phyloP scores from a whole-genome alignment of 306 rosid genomes.

The Lotus japonicus region DNA sequence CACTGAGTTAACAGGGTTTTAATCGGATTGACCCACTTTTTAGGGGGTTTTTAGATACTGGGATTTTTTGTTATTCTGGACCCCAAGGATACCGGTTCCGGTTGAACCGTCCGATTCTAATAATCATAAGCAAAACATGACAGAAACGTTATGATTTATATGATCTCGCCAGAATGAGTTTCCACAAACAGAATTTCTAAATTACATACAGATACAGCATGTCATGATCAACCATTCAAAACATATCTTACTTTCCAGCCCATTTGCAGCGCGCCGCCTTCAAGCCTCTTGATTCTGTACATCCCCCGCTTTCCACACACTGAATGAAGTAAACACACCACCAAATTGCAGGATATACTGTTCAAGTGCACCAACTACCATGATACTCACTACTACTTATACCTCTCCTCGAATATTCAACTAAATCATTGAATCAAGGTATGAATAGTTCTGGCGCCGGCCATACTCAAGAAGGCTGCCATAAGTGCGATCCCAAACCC shows the following conservation, averaged over 20 bases:
- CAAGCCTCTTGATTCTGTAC: slow-evolving; percentile 48
- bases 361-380: slow-evolving; percentile 20
- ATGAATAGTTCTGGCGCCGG: slow-evolving; percentile 39
- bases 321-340: not conserved
- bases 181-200: slow-evolving; percentile 1
- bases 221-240: slow-evolving; percentile 8
- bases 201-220: slow-evolving; percentile 13
- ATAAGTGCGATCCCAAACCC: slow-evolving; percentile 80
- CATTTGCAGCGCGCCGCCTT: slow-evolving; percentile 4
- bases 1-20: too few relatives aligned
- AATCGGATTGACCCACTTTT: too few relatives aligned
- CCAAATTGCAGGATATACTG: slow-evolving; percentile 21
- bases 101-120: too few relatives aligned
- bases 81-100: too few relatives aligned
- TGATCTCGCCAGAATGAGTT: not conserved
- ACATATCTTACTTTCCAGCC: not conserved
- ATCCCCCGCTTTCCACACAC: slow-evolving; percentile 19
- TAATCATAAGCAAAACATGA: not conserved
- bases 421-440: slow-evolving; percentile 40
- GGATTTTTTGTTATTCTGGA: too few relatives aligned
- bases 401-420: not conserved
- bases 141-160: slow-evolving; percentile 3
- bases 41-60: too few relatives aligned
- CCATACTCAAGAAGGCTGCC: slow-evolving; percentile 81
- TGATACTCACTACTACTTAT: slow-evolving; percentile 7